Conservation (phyloP, 192 early-diverging fungal genomes). For the Backusella macrospora region DNA sequence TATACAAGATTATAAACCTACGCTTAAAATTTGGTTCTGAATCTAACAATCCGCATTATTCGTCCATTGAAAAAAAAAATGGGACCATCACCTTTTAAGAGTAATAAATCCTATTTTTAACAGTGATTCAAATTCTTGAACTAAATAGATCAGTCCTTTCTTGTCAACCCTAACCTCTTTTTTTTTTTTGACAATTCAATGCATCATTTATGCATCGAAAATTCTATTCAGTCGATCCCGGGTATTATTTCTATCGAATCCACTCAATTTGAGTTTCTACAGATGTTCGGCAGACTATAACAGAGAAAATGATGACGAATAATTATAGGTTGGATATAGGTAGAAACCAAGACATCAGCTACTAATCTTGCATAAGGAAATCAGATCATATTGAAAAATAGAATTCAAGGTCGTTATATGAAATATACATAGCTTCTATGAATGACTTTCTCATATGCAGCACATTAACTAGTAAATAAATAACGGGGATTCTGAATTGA, state of each 20-base stretch:
- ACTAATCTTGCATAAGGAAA: not conserved
- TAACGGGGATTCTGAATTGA: not conserved
- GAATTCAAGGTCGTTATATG: not conserved
- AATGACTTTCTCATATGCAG: not conserved
- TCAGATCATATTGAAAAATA: not conserved
- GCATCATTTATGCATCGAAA: not conserved
- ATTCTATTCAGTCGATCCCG: not conserved
- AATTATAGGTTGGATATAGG: not conserved
- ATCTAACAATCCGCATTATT: not conserved
- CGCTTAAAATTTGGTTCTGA: not conserved
- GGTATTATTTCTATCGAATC: not conserved
- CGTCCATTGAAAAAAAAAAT: not conserved
- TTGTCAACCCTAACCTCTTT: not conserved
- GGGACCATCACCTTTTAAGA: not conserved
- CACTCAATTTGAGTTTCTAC: not conserved
- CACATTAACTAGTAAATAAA: not conserved
- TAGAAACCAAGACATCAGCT: not conserved
- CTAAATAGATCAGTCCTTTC: not conserved
- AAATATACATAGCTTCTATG: not conserved
- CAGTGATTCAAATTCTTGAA: not conserved
- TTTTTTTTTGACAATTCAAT: too few species aligned
- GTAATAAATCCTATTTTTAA: not conserved
- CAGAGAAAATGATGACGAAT: not conserved
- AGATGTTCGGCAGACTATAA: not conserved
- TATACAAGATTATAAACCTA: not conserved